Base-by-base conservation (phyloP, 768 basidiomycete species). In the Inosperma sp. region DNA sequence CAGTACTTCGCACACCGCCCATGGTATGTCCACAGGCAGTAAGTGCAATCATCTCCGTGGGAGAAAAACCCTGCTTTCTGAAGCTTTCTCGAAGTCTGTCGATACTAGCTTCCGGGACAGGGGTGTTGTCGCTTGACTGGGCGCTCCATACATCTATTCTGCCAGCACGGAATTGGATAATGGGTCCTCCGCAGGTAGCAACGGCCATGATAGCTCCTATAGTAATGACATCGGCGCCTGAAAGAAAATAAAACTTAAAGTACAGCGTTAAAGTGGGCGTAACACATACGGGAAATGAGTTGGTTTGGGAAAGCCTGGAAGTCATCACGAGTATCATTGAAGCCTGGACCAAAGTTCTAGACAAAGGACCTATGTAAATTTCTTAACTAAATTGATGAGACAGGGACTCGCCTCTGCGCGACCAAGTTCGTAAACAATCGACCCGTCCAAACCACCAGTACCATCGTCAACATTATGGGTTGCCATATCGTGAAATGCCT, bases 401-500 rank as follows among this genome's bases (percentile, higher is more conserved):
- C 22, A 33, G 14, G 29, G 26, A 59, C 70, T 17, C 49, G 76
- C 76, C 66, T 74, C 74, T 10, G 62, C 7, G 40, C 72, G 61
- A 40, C 63, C 65, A 16, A 74, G 66, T 58, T 80, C 78, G 48
- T 75, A 78, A 17, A 65, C 71, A 50, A 80, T 68, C 7, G 75
- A 77, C 17, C 73, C 74, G 52, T 80, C 78, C 47, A 80, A 35
- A n/a, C 78, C 77, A 17, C 77, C 78, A 1, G 68, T 69, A 7
- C 75, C 76, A 57, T 70, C 67, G n/a, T 69, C 64, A 23, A 65
- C 63, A 55, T 78, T 70, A 45, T 75, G 68, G 6, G 77, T 75
- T 16, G 75, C 68, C 66, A 73, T 71, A 60, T 80, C 77, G 57
- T 80, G 77, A 55, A 76, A 79, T 26, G 75, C 72, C 74, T 77